Evolutionary conservation across 108 stramenopile species (phyloP), one percentile per base, ranked within the genome.

Genomic region (Fistulifera solaris): DNA sequence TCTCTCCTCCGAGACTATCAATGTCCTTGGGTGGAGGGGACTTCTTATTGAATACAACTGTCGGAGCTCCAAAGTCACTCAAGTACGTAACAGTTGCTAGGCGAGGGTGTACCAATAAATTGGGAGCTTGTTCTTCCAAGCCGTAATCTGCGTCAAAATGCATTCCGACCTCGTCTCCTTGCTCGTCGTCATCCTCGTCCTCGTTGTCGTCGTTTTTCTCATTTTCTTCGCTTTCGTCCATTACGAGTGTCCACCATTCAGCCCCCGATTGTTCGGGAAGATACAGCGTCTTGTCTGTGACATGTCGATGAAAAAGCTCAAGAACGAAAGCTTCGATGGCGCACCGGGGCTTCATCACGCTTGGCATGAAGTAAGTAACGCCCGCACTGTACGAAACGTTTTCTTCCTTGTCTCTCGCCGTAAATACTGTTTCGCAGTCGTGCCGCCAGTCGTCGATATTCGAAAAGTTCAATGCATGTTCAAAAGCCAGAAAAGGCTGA

Each of bases 71-170:
- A 49, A 52, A 58, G 62, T 89, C 71, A 41, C 78, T 81, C 10
- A 95, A 51, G 53, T 95, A 95, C 3, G 94, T 91, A 1, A 95
- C 80, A 6, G 94, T 92, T 27, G 81, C 89, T 17, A 92, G 65
- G n/a, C 87, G 73, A 12, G 87, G 87, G 67, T 89, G 87, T 17
- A 89, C 52, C 38, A 83, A 43, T 11, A 73, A 54, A 54, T 71
- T 66, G 10, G 77, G 57, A 15, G 79, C 56, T 47, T 94, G 88
- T 19, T 73, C 81, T 71, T 94, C 94, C 11, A 92, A 56, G 38
- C 78, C 87, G 60, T 94, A 94, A 56, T 94, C 94, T 2, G 88
- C 83, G 61, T 94, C 94, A 42, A 87, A 94, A 70, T 94, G 94
- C 60, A 83, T 70, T 21, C 87, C 94, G 15, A 94, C 85, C 58